Percentiles rank a stretch among this genome's conserved stretches.
These are phyloP conservation scores for Tulasnella sp. DNA, from an alignment of 768 basidiomycete species.

Conservation along the genomic window DNA sequence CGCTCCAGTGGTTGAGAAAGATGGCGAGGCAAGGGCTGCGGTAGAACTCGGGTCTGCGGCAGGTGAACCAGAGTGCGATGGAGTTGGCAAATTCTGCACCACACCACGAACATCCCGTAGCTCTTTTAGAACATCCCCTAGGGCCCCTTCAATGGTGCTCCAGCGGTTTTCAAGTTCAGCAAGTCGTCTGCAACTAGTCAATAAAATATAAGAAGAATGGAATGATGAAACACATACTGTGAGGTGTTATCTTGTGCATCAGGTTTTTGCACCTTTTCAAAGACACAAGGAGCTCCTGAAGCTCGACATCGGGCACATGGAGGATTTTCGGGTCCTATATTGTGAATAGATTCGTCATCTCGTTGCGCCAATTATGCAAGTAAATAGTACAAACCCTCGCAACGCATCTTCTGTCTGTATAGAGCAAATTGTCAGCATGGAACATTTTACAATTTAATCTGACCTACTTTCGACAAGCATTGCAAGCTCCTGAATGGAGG, in stretches of 20 bases:
- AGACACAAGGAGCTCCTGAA: slow-evolving; percentile 15
- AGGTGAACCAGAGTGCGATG: too few relatives aligned
- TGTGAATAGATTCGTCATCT: slow-evolving; percentile 3
- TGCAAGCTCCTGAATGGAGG: slow-evolving; percentile 9
- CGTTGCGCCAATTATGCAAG: neutral
- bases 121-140: slow-evolving; percentile 17
- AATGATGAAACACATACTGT: slow-evolving; percentile 8
- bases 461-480: slow-evolving; percentile 13
- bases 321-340: slow-evolving; percentile 17
- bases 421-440: neutral
- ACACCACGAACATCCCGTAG: slow-evolving; percentile 16
- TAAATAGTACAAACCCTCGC: slow-evolving; percentile 7
- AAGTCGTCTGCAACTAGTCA: slow-evolving; percentile 16
- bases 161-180: slow-evolving; percentile 16
- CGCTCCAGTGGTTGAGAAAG: too few relatives aligned
- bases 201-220: neutral
- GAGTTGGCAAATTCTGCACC: too few relatives aligned
- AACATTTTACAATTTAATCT: too few relatives aligned
- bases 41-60: too few relatives aligned
- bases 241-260: slow-evolving; percentile 14
- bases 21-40: too few relatives aligned
- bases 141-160: slow-evolving; percentile 13
- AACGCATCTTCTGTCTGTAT: slow-evolving; percentile 15
- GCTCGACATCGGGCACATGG: slow-evolving; percentile 18
- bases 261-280: slow-evolving; percentile 18